Conservation (phyloP, 257 asterid species). For the Salvia miltiorrhiza region DNA sequence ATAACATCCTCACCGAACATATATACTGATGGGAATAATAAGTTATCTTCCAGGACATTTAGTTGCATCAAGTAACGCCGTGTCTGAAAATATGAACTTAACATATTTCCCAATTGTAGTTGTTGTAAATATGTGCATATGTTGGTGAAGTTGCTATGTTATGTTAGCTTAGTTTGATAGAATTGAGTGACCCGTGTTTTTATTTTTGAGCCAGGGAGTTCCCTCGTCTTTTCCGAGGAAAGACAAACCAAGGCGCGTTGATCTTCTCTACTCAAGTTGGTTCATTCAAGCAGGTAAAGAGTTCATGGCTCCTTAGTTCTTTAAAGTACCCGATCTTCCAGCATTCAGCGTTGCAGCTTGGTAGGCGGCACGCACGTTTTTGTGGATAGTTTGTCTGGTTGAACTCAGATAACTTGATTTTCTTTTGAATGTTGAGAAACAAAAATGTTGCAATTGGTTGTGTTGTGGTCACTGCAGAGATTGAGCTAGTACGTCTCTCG, state of each 20-base stretch:
- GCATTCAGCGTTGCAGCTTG: neutral
- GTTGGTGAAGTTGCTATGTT: neutral
- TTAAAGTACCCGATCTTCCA: neutral
- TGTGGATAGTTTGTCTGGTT: neutral
- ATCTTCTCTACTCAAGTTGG: constrained; percentile 90
- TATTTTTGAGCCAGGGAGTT: constrained; percentile 54
- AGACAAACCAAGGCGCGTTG: constrained; percentile 87
- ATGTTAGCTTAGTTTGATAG: neutral
- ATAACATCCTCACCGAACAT: neutral
- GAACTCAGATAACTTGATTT: neutral
- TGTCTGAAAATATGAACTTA: neutral
- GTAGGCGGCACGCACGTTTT: neutral
- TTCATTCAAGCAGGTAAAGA: constrained; percentile 71
- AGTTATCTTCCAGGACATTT: neutral
- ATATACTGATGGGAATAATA: too few species aligned
- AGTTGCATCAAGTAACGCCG: neutral
- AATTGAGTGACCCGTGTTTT: constrained; percentile 10
- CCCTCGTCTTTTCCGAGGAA: constrained; percentile 67
- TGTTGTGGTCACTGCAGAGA: neutral
- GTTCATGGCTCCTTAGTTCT: neutral
- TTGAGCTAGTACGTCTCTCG: neutral
- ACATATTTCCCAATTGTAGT: neutral
- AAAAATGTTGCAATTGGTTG: neutral
- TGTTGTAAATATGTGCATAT: neutral
- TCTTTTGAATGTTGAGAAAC: neutral